A percentile compares a stretch with the other conserved stretches of the same genome.
Conservation (phyloP, 768 basidiomycete genomes). For the Lactarius akahatsu region DNA sequence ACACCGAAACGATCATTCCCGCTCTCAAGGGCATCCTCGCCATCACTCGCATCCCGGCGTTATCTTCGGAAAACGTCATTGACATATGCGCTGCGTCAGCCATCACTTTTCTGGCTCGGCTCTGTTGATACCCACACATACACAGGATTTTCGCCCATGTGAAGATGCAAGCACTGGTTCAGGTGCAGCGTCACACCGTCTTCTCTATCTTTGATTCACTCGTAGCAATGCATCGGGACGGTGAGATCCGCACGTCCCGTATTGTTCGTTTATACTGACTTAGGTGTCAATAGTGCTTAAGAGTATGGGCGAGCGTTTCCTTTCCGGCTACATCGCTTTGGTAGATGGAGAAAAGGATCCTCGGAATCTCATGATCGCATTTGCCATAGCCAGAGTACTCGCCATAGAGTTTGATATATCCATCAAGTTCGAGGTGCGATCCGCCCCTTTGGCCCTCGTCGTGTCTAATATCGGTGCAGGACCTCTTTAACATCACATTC, state of each 20-base stretch:
- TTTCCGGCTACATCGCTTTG: slow-evolving; percentile 72
- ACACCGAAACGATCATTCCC: slow-evolving; percentile 79
- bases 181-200: slow-evolving; percentile 77
- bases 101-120: slow-evolving; percentile 17
- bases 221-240: slow-evolving; percentile 65
- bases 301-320: slow-evolving; percentile 66
- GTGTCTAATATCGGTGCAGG: slow-evolving; percentile 43
- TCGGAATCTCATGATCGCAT: slow-evolving; percentile 86
- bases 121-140: not conserved
- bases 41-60: slow-evolving; percentile 60
- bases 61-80: slow-evolving; percentile 62
- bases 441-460: not conserved
- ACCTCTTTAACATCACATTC: slow-evolving; percentile 91
- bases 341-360: slow-evolving; percentile 98
- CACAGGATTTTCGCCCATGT: slow-evolving; percentile 73
- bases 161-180: slow-evolving; percentile 77
- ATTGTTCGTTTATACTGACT: slow-evolving; percentile 6
- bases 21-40: slow-evolving; percentile 73
- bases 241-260: slow-evolving; percentile 26
- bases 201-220: slow-evolving; percentile 80
- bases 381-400: slow-evolving; percentile 83
- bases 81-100: slow-evolving; percentile 62
- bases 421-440: slow-evolving; percentile 69
- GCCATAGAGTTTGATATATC: slow-evolving; percentile 84
- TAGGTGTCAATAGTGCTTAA: slow-evolving; percentile 55